phyloP scores from a whole-genome alignment of 192 early-diverging fungal species.

The Gigaspora rosea region DNA sequence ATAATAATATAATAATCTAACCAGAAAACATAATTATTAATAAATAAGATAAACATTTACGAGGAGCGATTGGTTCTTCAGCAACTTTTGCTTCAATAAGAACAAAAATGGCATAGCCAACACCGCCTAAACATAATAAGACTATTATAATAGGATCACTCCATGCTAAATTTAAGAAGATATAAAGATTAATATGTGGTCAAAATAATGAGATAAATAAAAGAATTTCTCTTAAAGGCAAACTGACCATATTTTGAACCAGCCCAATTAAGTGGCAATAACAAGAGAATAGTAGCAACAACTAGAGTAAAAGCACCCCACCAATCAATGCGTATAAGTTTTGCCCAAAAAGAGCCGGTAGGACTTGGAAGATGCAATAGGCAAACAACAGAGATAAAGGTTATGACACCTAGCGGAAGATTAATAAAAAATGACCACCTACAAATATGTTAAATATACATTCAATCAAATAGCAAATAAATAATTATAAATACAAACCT shows the following conservation, averaged over 20 bases:
- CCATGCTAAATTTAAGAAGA: too few species aligned
- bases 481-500: constrained; percentile 37
- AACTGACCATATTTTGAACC: constrained; percentile 69
- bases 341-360: constrained; percentile 49
- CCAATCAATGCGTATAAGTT: constrained; percentile 65
- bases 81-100: too few species aligned
- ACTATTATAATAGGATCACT: too few species aligned
- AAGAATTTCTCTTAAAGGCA: too few species aligned
- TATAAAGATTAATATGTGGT: too few species aligned
- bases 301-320: constrained; percentile 61
- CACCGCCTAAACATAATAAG: too few species aligned
- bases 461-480: neutral
- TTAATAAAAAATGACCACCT: constrained; percentile 65
- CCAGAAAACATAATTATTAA: too few species aligned
- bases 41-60: too few species aligned
- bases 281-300: constrained; percentile 54
- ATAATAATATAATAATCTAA: too few species aligned
- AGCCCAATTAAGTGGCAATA: constrained; percentile 75
- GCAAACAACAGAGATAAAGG: constrained; percentile 44
- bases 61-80: too few species aligned
- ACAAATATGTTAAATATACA: constrained; percentile 22
- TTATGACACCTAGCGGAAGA: constrained; percentile 55
- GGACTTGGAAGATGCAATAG: constrained; percentile 58
- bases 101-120: too few species aligned
- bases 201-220: too few species aligned